phyloP scores from a whole-genome alignment of 345 rosid species.

The Eucalyptus curtisii region DNA sequence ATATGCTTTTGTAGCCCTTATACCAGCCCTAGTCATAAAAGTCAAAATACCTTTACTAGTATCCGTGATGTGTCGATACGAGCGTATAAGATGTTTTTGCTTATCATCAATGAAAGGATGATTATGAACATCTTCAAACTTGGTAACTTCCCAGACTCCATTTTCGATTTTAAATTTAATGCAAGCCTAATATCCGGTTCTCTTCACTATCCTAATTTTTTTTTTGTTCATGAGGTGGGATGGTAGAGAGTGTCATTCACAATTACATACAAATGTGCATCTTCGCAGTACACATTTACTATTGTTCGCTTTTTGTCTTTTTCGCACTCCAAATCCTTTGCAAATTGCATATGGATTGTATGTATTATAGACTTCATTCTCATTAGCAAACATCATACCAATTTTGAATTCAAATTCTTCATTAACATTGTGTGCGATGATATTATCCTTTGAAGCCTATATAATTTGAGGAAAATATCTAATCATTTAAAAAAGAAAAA shows the following conservation, averaged over 20 bases:
- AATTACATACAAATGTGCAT: too few relatives aligned
- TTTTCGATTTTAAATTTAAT: too few relatives aligned
- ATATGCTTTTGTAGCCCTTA: too few relatives aligned
- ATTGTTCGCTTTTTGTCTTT: rapidly evolving
- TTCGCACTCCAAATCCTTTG: rapidly evolving
- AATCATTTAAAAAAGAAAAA: too few relatives aligned
- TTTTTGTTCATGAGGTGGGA: not conserved
- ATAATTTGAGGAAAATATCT: not conserved
- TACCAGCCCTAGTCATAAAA: rapidly evolving
- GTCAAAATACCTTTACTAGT: not conserved
- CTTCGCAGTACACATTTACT: rapidly evolving
- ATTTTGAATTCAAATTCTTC: too few relatives aligned
- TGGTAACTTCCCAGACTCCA: not conserved
- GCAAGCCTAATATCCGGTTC: rapidly evolving
- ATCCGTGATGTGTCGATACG: rapidly evolving
- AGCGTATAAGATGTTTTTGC: rapidly evolving
- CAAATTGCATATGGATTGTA: too few relatives aligned
- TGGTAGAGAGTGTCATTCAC: rapidly evolving
- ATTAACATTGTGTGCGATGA: not conserved
- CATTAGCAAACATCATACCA: too few relatives aligned
- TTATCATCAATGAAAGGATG: not conserved
- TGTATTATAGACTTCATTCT: rapidly evolving
- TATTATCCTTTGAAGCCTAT: not conserved
- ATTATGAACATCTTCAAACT: too few relatives aligned
- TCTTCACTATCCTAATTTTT: too few relatives aligned